phyloP scores from a whole-genome alignment of 306 rosid genomes.

The Boehmeria nivea region DNA sequence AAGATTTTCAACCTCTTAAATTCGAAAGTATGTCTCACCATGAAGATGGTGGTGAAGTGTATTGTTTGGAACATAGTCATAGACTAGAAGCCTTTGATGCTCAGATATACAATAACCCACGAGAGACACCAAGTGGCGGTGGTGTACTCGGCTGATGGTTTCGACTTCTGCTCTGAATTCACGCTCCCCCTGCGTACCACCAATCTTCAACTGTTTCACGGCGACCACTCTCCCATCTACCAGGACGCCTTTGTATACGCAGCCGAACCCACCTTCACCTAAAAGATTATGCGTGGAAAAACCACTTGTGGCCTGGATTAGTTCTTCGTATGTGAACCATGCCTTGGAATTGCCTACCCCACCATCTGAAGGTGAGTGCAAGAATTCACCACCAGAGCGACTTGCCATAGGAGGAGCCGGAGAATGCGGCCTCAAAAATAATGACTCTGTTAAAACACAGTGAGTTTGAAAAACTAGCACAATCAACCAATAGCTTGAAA shows the following conservation, averaged over 20 bases:
- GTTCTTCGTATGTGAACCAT: conserved; percentile 78
- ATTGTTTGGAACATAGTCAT: conserved; percentile 72
- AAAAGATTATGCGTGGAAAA: conserved; percentile 59
- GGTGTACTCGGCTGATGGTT: conserved; percentile 91
- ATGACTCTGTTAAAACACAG: conserved; percentile 43
- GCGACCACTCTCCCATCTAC: conserved; percentile 87
- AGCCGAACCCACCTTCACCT: conserved; percentile 99
- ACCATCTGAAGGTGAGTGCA: conserved; percentile 70
- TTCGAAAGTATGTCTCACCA: conserved; percentile 50
- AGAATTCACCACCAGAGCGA: conserved; percentile 52
- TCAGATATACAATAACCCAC: conserved; percentile 94
- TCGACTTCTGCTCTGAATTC: conserved; percentile 99
- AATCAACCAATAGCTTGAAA: conserved; percentile 14
- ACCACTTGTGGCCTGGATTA: conserved; percentile 72
- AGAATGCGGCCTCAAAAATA: conserved; percentile 66
- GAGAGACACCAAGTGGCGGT: conserved; percentile 93
- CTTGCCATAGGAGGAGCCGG: conserved; percentile 47
- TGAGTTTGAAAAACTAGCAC: conserved; percentile 10
- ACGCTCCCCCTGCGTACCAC: conserved; percentile 96
- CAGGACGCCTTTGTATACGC: conserved; percentile 85
- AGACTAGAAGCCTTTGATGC: conserved; percentile 86
- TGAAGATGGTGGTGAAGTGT: conserved; percentile 92
- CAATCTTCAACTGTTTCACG: conserved; percentile 86
- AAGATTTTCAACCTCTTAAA: conserved; percentile 11
- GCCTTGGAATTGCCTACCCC: conserved; percentile 65